These are phyloP conservation scores for Coemansia sp. DNA, from an alignment of 192 early-diverging fungal genomes.

Conservation along the genomic window DNA sequence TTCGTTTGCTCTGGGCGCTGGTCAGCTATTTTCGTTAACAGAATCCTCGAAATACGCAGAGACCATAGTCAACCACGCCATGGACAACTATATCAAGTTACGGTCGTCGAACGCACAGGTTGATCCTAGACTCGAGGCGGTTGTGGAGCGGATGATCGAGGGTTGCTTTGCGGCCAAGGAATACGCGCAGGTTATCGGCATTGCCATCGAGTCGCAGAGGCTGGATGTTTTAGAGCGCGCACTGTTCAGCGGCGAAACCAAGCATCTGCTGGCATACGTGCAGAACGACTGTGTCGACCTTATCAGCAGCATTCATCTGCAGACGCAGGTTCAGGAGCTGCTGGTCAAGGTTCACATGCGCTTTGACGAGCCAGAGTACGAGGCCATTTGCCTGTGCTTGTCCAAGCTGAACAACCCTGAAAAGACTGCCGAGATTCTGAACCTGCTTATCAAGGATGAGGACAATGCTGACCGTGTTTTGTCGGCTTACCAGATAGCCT, in stretches of 20 bases:
- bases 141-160: constrained; percentile 95
- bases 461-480: constrained; percentile 66
- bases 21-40: constrained; percentile 80
- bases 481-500: constrained; percentile 96
- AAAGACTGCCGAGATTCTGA: constrained; percentile 74
- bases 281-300: constrained; percentile 84
- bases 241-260: constrained; percentile 70
- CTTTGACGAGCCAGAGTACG: constrained; percentile 82
- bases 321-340: constrained; percentile 69
- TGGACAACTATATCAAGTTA: constrained; percentile 93
- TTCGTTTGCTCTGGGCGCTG: constrained; percentile 93
- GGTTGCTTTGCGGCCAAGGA: constrained; percentile 86
- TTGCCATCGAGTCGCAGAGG: constrained; percentile 89
- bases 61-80: constrained; percentile 83
- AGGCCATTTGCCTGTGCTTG: constrained; percentile 88
- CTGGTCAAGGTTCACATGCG: constrained; percentile 51
- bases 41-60: constrained; percentile 87
- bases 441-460: constrained; percentile 62
- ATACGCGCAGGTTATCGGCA: constrained; percentile 84
- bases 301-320: constrained; percentile 59
- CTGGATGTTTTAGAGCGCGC: constrained; percentile 89
- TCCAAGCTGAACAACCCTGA: constrained; percentile 85
- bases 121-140: constrained; percentile 78
- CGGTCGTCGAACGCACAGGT: constrained; percentile 61
- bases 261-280: constrained; percentile 80